A percentile compares a stretch with the other conserved stretches of the same genome.
phyloP scores from a whole-genome alignment of 176 grass and related monocot genomes.

The Oryza longistaminata region DNA sequence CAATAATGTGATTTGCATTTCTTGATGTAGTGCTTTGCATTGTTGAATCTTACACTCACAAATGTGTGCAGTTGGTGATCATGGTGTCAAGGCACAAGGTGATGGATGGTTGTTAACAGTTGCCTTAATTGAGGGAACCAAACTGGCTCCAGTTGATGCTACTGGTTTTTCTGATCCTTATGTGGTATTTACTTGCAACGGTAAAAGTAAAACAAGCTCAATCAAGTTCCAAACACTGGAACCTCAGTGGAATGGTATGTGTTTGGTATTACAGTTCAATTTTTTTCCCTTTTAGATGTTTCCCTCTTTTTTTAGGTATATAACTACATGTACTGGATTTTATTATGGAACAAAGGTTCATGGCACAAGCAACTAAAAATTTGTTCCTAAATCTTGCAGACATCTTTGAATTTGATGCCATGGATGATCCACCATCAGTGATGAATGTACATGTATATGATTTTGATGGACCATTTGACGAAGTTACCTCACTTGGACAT shows the following conservation, averaged over 20 bases:
- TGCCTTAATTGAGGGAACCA: conserved; percentile 81
- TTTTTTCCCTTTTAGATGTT: conserved; percentile 26
- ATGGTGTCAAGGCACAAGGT: conserved; percentile 83
- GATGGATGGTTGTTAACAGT: conserved; percentile 93
- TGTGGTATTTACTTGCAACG: conserved; percentile 93
- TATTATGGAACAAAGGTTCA: conserved; percentile 19
- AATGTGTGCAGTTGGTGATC: conserved; percentile 66
- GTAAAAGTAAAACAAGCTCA: conserved; percentile 90
- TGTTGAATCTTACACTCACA: conserved; percentile 25
- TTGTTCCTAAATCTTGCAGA: conserved; percentile 54
- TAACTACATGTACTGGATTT: conserved; percentile 2
- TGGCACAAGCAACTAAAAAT: conserved; percentile 13
- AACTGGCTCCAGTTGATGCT: conserved; percentile 74
- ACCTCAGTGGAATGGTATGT: conserved; percentile 91
- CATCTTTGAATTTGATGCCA: conserved; percentile 96
- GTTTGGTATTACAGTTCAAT: not conserved
- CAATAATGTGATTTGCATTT: conserved; percentile 10
- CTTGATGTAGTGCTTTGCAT: not conserved
- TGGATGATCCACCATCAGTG: conserved; percentile 87
- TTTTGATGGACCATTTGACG: conserved; percentile 90
- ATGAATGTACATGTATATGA: conserved; percentile 91
- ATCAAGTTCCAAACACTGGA: conserved; percentile 87
- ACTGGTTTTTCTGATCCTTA: conserved; percentile 88
- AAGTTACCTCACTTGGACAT: conserved; percentile 82
- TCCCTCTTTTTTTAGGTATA: not conserved